A percentile compares a stretch with the other conserved stretches of the same genome.
These are phyloP conservation scores for Botrytis cinerea DNA, from an alignment of 2,329 filamentous ascomycete species.

Conservation along the genomic window DNA sequence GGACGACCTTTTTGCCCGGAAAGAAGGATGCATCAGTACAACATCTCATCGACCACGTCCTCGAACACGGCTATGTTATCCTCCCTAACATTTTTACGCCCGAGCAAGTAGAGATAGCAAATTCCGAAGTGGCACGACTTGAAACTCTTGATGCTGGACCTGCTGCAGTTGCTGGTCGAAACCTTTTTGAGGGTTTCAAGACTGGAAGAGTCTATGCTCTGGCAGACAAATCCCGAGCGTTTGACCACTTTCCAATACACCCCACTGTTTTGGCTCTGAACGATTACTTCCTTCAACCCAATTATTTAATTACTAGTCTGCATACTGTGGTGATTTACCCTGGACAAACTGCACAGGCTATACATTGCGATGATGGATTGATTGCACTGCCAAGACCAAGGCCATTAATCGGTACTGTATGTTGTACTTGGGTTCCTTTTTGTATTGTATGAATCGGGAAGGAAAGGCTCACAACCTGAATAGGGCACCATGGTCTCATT, in stretches of 20 bases:
- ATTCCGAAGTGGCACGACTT: constrained; percentile 43
- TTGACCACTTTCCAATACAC: constrained; percentile 45
- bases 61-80: constrained; percentile 46
- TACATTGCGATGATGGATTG: constrained; percentile 44
- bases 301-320: constrained; percentile 44
- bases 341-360: constrained; percentile 42
- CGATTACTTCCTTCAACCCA: constrained; percentile 45
- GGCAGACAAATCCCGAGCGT: constrained; percentile 45
- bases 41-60: constrained; percentile 39
- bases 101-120: constrained; percentile 41
- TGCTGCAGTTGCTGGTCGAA: constrained; percentile 42
- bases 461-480: constrained; percentile 17
- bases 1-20: constrained; percentile 39
- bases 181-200: constrained; percentile 45
- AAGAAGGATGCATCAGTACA: constrained; percentile 35
- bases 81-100: constrained; percentile 42
- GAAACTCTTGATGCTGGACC: constrained; percentile 35
- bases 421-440: background rate
- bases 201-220: constrained; percentile 46
- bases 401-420: constrained; percentile 39
- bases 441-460: background rate
- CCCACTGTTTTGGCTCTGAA: constrained; percentile 45
- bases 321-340: constrained; percentile 46
- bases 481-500: constrained; percentile 41
- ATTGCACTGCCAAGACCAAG: constrained; percentile 38